phyloP scores from a whole-genome alignment of 164 flowering plant species.

The Echeveria elegans region DNA sequence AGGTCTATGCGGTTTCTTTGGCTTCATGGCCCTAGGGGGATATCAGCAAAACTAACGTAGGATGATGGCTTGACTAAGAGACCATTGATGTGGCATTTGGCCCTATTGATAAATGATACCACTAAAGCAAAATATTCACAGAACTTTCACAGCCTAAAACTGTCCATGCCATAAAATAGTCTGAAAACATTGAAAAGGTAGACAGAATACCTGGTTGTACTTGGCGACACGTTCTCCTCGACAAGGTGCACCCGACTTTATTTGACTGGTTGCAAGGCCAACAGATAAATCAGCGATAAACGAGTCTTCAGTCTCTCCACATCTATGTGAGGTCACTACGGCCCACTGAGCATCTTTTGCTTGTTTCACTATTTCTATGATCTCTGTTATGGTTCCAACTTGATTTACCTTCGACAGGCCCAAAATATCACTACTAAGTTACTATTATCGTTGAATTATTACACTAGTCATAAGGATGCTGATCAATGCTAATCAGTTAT shows the following conservation, averaged over 20 bases:
- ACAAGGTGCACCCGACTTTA: slow-evolving; percentile 95
- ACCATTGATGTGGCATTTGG: neutral
- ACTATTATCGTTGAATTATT: neutral
- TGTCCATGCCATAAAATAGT: neutral
- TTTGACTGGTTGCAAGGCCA: slow-evolving; percentile 76
- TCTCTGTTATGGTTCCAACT: slow-evolving; percentile 88
- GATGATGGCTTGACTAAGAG: neutral
- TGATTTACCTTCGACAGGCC: slow-evolving; percentile 51
- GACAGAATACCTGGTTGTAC: slow-evolving; percentile 70
- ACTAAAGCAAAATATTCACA: neutral
- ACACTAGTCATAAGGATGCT: neutral
- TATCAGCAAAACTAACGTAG: neutral
- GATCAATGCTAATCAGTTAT: neutral
- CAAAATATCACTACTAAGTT: neutral
- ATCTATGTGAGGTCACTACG: slow-evolving; percentile 76
- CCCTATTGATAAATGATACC: no score
- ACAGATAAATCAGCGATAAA: slow-evolving; percentile 86
- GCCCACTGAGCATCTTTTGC: slow-evolving; percentile 92
- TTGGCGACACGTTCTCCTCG: slow-evolving; percentile 88
- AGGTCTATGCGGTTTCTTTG: neutral
- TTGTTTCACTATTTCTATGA: slow-evolving; percentile 79
- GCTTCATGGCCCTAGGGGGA: neutral
- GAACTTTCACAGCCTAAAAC: neutral
- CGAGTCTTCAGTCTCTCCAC: slow-evolving; percentile 93
- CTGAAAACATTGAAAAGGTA: neutral